Base-by-base conservation (phyloP, 768 basidiomycete species). In the Wakefieldia striispora region DNA sequence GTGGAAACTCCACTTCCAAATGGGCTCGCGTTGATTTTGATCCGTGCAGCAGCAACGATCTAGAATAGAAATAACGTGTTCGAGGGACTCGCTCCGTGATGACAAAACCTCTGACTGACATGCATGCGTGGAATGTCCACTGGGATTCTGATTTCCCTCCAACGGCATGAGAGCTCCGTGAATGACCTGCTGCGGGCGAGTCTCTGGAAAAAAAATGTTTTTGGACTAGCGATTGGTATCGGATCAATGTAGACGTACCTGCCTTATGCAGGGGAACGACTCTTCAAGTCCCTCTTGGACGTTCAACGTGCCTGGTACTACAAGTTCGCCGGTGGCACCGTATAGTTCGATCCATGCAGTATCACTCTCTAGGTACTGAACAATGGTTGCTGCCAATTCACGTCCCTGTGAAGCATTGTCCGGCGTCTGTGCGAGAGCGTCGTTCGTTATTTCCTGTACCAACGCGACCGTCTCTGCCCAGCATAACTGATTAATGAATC, bases 81-180 rank as follows among this genome's bases (percentile, higher is more conserved):
- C 47, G n/a, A 43, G 43, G 38, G 50, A 24, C 47, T 35, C 14
- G 16, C 16, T 36, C 41, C 34, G 34, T 44, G 33, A 20, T 36
- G 12, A 34, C 20, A 29, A 27, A 33, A 38, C 40, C 7, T 14
- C 40, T 7, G 34, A 70, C 86, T 69, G 50, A 91, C 93, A 61
- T 84, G 82, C 77, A 91, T 85, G 49, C 72, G 72, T 58, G 93
- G 93, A 26, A 95, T 77, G 60, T 95, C 93, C 6, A 95, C 86
- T 21, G 91, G 91, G 40, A 95, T 90, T 49, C 74, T 77, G 38
- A 95, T 78, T 55, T 86, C 82, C 38, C 83, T 77, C 91, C 91
- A 95, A 16, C 72, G 60, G 17, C 60, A 65, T 40, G 59, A 51
- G 6, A 47, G 58, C 57, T 14, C 76, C 55, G 67, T 61, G 12